Percentiles rank a stretch among this genome's conserved stretches.
phyloP scores from a whole-genome alignment of 768 basidiomycete species.

The Termitomyces sp. region DNA sequence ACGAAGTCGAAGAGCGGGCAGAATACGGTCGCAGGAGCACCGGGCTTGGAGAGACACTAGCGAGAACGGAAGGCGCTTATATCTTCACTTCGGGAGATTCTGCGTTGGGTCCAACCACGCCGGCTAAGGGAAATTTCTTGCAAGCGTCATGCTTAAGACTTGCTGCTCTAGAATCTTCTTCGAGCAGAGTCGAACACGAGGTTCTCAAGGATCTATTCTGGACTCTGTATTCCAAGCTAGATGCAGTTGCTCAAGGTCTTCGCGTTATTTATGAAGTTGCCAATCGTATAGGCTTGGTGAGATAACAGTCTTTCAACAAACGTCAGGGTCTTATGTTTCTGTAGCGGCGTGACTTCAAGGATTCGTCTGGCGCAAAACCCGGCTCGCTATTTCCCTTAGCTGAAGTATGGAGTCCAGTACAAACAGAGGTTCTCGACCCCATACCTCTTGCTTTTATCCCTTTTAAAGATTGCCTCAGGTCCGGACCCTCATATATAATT shows the following conservation, averaged over 20 bases:
- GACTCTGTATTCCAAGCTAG: constrained; percentile 93
- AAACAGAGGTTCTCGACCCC: constrained; percentile 69
- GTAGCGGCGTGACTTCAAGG: constrained; percentile 88
- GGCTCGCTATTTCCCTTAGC: constrained; percentile 74
- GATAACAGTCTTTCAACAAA: constrained; percentile 12
- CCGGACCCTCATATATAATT: constrained; percentile 77
- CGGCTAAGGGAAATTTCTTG: constrained; percentile 25
- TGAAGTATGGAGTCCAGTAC: constrained; percentile 86
- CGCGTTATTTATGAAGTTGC: constrained; percentile 88
- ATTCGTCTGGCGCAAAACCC: constrained; percentile 72
- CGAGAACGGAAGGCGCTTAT: constrained; percentile 47
- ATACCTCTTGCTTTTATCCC: neutral
- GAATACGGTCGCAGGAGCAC: constrained; percentile 64
- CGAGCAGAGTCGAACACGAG: constrained; percentile 75
- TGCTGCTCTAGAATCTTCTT: constrained; percentile 66
- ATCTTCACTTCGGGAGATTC: constrained; percentile 33
- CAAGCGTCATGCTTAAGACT: constrained; percentile 57
- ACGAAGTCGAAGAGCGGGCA: constrained; percentile 87
- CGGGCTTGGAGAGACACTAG: constrained; percentile 27
- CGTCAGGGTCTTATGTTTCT: neutral
- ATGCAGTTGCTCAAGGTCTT: constrained; percentile 89
- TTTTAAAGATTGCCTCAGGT: constrained; percentile 45
- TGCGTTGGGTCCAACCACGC: constrained; percentile 16
- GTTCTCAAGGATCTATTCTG: constrained; percentile 90
- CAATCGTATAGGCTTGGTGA: constrained; percentile 84